Evolutionary conservation across 2,329 filamentous ascomycete genomes (phyloP).

Genomic region (Calonectria multiphialidica): DNA sequence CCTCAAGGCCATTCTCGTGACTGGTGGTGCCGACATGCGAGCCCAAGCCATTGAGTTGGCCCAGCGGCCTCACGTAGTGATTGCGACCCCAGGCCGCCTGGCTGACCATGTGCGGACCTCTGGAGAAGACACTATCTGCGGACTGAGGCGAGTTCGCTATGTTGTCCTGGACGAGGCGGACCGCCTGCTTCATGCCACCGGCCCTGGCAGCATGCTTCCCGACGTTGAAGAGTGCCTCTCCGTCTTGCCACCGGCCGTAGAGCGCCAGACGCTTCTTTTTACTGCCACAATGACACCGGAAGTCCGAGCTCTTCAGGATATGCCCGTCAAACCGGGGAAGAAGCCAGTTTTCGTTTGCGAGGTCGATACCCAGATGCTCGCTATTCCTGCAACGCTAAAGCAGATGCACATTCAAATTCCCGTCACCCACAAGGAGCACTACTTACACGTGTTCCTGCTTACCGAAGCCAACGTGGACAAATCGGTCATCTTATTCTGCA

Average conservation of each 20-base stretch:
- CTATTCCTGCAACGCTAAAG: slow-evolving; percentile 82
- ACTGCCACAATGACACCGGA: slow-evolving; percentile 96
- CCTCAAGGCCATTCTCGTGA: slow-evolving; percentile 90
- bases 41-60: slow-evolving; percentile 87
- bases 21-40: slow-evolving; percentile 93
- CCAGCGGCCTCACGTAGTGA: slow-evolving; percentile 88
- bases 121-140: slow-evolving; percentile 89
- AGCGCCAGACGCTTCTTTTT: slow-evolving; percentile 94
- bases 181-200: slow-evolving; percentile 80
- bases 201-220: slow-evolving; percentile 89
- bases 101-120: slow-evolving; percentile 95
- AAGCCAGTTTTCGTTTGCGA: slow-evolving; percentile 91
- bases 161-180: slow-evolving; percentile 98
- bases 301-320: slow-evolving; percentile 86
- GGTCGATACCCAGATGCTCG: slow-evolving; percentile 79
- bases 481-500: slow-evolving; percentile 93
- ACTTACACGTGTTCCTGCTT: slow-evolving; percentile 88
- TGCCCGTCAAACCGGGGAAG: slow-evolving; percentile 76
- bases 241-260: slow-evolving; percentile 79
- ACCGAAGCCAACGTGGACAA: slow-evolving; percentile 82
- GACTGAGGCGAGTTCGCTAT: slow-evolving; percentile 81
- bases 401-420: slow-evolving; percentile 91
- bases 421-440: slow-evolving; percentile 94
- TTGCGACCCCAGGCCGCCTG: slow-evolving; percentile 92
- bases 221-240: slow-evolving; percentile 91